Conservation (phyloP, 2,329 filamentous ascomycete species). For the Pseudocercospora fuligena region DNA sequence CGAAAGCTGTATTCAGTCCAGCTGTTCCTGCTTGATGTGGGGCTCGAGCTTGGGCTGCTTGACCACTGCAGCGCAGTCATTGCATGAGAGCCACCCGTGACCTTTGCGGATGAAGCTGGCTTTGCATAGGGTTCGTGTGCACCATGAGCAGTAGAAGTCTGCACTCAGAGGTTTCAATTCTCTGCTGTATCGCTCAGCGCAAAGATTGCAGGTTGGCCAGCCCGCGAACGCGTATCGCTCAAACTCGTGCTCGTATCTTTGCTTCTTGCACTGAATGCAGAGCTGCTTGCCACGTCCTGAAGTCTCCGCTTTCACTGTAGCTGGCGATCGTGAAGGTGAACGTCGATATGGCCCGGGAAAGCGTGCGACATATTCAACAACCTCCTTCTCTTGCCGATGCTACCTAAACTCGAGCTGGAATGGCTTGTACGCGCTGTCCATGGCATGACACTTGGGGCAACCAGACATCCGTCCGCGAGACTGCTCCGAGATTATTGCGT, state of each 20-base stretch:
- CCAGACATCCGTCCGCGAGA: slow-evolving; percentile 68
- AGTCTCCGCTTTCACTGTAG: background rate
- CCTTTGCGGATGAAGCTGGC: background rate
- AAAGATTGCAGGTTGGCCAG: background rate
- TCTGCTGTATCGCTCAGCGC: background rate
- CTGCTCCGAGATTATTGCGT: slow-evolving; percentile 76
- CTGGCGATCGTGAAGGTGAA: background rate
- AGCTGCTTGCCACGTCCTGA: background rate
- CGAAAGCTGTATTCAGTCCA: background rate
- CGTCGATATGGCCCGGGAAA: background rate
- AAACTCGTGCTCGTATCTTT: background rate
- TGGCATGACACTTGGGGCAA: slow-evolving; percentile 78
- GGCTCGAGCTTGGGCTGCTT: background rate
- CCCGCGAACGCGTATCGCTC: background rate
- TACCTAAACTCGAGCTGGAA: slow-evolving; percentile 82
- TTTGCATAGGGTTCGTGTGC: background rate
- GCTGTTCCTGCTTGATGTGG: background rate
- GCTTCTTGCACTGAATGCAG: background rate
- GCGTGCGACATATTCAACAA: background rate
- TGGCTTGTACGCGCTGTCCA: slow-evolving; percentile 80
- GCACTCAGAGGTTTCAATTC: background rate
- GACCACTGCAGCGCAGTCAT: background rate
- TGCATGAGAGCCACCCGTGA: background rate
- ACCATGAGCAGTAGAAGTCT: background rate
- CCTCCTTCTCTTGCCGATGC: slow-evolving; percentile 34